Base-by-base conservation (phyloP, 2,329 filamentous ascomycete genomes). In the Fusarium kyushuense region DNA sequence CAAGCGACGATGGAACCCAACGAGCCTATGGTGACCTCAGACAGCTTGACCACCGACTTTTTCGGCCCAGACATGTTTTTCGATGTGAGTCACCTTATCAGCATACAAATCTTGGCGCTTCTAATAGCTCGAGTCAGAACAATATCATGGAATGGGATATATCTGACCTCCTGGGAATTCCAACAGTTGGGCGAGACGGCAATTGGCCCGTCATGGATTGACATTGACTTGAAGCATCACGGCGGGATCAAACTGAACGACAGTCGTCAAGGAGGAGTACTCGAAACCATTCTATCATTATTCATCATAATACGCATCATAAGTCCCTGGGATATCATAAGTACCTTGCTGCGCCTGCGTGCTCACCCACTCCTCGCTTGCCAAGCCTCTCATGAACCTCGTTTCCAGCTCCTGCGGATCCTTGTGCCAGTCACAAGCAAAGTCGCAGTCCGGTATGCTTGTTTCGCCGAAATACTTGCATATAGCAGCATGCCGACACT, bases 381-480 rank as follows among this genome's bases (percentile, higher is more conserved):
- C 86, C 63, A 90, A 73, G 2, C 86, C 86, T 56, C 76, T 83
- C 65, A 80, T 75, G 73, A 89, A 90, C 55, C 88, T 83, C 71
- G 77, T 84, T 72, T 85, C 85, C 63, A 94, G 77, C 17, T 81
- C 85, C 38, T 80, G 77, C 1, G 83, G 74, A 73, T 94, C 90
- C 78, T 93, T 94, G 76, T 93, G 92, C 81, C 88, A 91, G 76
- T 94, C 92, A 73, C 92, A 94, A 4, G 92, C 92, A 80, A 86
- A 92, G 69, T 93, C 88, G 72, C 92, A 94, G 21, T 82, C 81
- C 3, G 88, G 86, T 14, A 79, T 76, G 42, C 80, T 75, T 17
- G 76, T 77, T 76, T 95, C 92, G 3, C 91, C 92, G 79, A 96
- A 97, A 75, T 96, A 95, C 49, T 85, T 84, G 68, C 88, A 90